Evolutionary conservation across 768 basidiomycete genomes (phyloP), one percentile per base, ranked within the genome.

Genomic region (Tephrocybe sp.): DNA sequence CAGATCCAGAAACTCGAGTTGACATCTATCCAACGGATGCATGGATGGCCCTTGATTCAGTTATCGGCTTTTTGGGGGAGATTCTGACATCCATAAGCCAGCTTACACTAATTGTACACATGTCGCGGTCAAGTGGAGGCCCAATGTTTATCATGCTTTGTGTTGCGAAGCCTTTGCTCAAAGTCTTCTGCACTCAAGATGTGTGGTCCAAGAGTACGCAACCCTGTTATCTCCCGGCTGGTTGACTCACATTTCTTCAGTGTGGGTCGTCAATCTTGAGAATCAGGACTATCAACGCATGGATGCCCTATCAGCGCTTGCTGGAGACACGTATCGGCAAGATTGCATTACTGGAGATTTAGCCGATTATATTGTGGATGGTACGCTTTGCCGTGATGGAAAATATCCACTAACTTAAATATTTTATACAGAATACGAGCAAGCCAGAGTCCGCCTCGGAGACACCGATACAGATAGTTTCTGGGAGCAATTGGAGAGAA

Each of bases 281-380:
- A 69, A 74, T 46, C 12, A 49, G 4, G 48, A 60, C 38, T 64
- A 66, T 49, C 42, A 57, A 13, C 62, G 71, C 3, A 59, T 69
- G 62, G 53, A 64, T 12, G 63, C 69, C 0, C 57, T 77, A 2
- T 50, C 59, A 31, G 48, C 46, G 4, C 53, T 76, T 11, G 63
- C 59, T 1, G 47, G 50, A 3, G 58, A 58, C 0, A 38, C 51
- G 13, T 72, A 67, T 29, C 53, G 67, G 33, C 64, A 71, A 42
- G 74, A 75, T 52, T 65, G 71, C 19, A 69, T 75, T 23, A 69
- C 65, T 34, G 66, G 65, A 2, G 65, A 69, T 36, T 49, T 77
- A 16, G 58, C 54, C 1, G 30, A 48, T 9, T 69, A 69, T 60
- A 68, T 74, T 11, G 27, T 64, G 1, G 36, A 54, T 16, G 67